Base-by-base conservation (phyloP, 2,329 filamentous ascomycete genomes). In the Exophiala aquamarina region DNA sequence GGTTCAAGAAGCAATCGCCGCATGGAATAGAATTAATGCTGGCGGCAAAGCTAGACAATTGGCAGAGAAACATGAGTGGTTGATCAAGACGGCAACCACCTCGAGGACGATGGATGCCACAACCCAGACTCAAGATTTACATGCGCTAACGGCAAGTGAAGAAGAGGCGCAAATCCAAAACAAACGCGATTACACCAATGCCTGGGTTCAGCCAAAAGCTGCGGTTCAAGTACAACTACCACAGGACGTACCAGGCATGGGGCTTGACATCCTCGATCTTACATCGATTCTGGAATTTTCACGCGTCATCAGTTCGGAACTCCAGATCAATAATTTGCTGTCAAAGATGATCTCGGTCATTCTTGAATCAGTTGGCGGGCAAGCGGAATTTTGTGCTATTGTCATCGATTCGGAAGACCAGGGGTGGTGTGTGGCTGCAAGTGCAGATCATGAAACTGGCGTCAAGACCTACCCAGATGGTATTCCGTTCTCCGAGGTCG, bases 341-440 rank as follows among this genome's bases (percentile, higher is more conserved):
- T 73, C 75, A 2, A 83, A 83, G 63, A 82, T 85, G 73, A 78
- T 79, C 13, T 76, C 78, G 46, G 83, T 84, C 51, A 82, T 84
- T 23, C 64, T 84, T 5, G 81, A 84, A 56, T 81, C 79, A 1
- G 83, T 81, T 13, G 81, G 79, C 17, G 73, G 73, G 1, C 63
- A 64, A 38, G 81, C 79, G 3, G 79, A 81, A 29, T 71, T 81
- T 20, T 79, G 77, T 21, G 79, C 78, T 1, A 78, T 85, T 44
- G 76, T 81, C 32, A 77, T 81, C 4, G 77, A 84, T 56, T 79
- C 78, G 37, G 75, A 79, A 40, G 73, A 78, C 33, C 70, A 72
- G 19, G 75, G 81, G 8, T 85, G 81, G 74, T 76, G 71, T 41
- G 74, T 84, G 37, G 78, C 80, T 3, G 80, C 80, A n/a, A 72